Evolutionary conservation across 2,329 filamentous ascomycete genomes (phyloP).

Genomic region (Fusarium incarnatum): DNA sequence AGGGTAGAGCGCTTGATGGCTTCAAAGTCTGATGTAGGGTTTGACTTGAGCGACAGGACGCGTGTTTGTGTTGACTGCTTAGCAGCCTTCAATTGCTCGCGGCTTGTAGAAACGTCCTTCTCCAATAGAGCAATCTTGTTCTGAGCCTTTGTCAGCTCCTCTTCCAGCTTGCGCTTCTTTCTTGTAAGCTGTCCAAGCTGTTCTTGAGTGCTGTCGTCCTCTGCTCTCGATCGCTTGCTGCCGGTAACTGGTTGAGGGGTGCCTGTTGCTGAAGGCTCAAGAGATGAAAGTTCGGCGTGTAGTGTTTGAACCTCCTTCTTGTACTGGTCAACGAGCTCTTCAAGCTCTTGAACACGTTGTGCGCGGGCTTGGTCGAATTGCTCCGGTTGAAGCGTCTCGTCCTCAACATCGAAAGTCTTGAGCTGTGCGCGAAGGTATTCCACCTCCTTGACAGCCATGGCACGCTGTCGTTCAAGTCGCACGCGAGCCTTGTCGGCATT

Average conservation of each 20-base stretch:
- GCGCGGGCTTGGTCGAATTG: slow-evolving; percentile 80
- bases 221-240: slow-evolving; percentile 73
- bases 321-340: slow-evolving; percentile 88
- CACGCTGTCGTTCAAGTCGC: slow-evolving; percentile 86
- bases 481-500: slow-evolving; percentile 75
- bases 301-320: slow-evolving; percentile 81
- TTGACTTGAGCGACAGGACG: slow-evolving; percentile 87
- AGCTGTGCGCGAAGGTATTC: slow-evolving; percentile 94
- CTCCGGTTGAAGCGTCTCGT: slow-evolving; percentile 85
- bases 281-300: slow-evolving; percentile 77
- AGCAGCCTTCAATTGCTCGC: slow-evolving; percentile 76
- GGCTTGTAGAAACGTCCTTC: slow-evolving; percentile 78
- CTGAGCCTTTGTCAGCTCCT: slow-evolving; percentile 76
- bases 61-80: slow-evolving; percentile 79
- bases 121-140: slow-evolving; percentile 77
- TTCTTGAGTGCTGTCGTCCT: slow-evolving; percentile 73
- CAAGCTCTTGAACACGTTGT: slow-evolving; percentile 81
- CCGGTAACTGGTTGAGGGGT: slow-evolving; percentile 59
- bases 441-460: slow-evolving; percentile 88
- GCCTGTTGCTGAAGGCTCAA: slow-evolving; percentile 61
- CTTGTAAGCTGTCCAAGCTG: slow-evolving; percentile 85
- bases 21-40: slow-evolving; percentile 88
- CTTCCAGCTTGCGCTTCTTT: slow-evolving; percentile 87
- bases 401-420: slow-evolving; percentile 88
- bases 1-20: slow-evolving; percentile 86